Evolutionary conservation across 2,329 filamentous ascomycete species (phyloP).

Genomic region (Dothistroma septosporum): DNA sequence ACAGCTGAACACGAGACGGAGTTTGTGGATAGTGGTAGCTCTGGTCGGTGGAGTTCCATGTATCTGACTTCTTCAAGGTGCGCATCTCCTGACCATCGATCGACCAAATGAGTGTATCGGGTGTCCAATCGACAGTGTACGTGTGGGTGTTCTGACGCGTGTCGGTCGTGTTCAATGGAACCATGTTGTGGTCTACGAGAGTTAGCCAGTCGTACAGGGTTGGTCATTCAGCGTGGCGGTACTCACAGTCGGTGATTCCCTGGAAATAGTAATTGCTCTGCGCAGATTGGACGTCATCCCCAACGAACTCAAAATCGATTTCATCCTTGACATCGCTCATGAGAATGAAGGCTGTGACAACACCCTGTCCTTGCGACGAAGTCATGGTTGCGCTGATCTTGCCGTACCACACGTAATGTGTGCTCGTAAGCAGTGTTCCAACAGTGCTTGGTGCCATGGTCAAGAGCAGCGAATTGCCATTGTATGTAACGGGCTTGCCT

Average conservation of each 20-base stretch:
- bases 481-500: slow-evolving; percentile 65
- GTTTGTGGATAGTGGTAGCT: slow-evolving; percentile 88
- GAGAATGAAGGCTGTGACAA: slow-evolving; percentile 96
- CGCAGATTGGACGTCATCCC: slow-evolving; percentile 67
- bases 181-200: slow-evolving; percentile 64
- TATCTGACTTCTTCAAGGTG: slow-evolving; percentile 68
- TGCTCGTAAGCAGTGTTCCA: slow-evolving; percentile 80
- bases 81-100: slow-evolving; percentile 78
- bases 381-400: slow-evolving; percentile 82
- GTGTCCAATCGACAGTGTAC: slow-evolving; percentile 91
- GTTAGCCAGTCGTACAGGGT: slow-evolving; percentile 18
- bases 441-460: slow-evolving; percentile 85
- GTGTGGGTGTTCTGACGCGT: slow-evolving; percentile 77
- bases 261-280: slow-evolving; percentile 98
- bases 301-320: slow-evolving; percentile 95
- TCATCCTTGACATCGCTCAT: slow-evolving; percentile 96
- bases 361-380: slow-evolving; percentile 77
- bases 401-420: slow-evolving; percentile 94
- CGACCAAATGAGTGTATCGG: slow-evolving; percentile 79
- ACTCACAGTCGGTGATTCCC: slow-evolving; percentile 83
- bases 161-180: slow-evolving; percentile 64
- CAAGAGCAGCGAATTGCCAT: slow-evolving; percentile 65
- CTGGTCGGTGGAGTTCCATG: slow-evolving; percentile 79
- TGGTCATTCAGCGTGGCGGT: too few relatives aligned
- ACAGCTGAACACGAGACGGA: slow-evolving; percentile 83